phyloP scores from a whole-genome alignment of 176 grass and related monocot species.

The Saccharum officinarum region DNA sequence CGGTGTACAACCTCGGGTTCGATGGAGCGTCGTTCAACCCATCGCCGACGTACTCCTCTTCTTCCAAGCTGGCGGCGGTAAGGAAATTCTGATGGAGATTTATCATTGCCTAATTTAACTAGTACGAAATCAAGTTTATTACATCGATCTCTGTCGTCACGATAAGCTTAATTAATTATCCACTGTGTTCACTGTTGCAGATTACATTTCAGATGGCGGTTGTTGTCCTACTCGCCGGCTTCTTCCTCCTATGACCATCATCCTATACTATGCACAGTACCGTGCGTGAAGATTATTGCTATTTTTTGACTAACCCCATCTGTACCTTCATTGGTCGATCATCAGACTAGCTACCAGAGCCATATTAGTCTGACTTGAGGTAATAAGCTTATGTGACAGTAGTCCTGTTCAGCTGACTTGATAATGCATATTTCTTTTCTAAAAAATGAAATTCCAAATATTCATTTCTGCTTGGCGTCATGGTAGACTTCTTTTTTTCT shows the following conservation, averaged over 20 bases:
- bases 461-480: not conserved
- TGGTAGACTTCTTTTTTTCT: not conserved
- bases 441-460: not conserved
- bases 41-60: conserved; percentile 32
- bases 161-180: not conserved
- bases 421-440: not conserved
- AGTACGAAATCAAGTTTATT: not conserved
- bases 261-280: not conserved
- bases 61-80: conserved; percentile 54
- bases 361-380: not conserved
- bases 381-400: not conserved
- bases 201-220: conserved; percentile 45
- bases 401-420: not conserved
- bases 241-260: conserved; percentile 48
- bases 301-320: conserved; percentile 10
- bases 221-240: conserved; percentile 46
- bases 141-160: not conserved
- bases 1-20: conserved; percentile 56
- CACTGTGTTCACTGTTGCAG: conserved; percentile 46
- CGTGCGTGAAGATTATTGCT: conserved; percentile 1
- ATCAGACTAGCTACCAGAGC: not conserved
- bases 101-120: not conserved
- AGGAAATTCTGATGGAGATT: not conserved
- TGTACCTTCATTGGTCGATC: not conserved
- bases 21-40: not conserved